phyloP scores from a whole-genome alignment of 371 early-diverging fungal genomes.

The Mortierella sp. region DNA sequence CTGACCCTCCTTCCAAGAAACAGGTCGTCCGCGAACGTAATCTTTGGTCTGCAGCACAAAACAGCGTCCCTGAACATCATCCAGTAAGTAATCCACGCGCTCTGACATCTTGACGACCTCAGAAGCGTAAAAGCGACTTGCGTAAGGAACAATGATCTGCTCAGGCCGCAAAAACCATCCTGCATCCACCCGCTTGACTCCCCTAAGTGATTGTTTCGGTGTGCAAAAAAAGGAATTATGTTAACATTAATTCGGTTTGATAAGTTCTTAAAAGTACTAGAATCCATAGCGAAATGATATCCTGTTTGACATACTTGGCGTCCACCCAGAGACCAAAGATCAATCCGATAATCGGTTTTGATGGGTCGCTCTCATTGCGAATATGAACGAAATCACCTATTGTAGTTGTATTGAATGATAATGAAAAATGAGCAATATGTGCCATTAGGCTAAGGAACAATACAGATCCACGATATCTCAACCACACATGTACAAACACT shows the following conservation, averaged over 20 bases:
- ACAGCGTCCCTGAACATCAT: slow-evolving; percentile 37
- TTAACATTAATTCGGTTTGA: too few species aligned
- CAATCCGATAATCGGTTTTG: slow-evolving; percentile 47
- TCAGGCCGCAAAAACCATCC: slow-evolving; percentile 56
- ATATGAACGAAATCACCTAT: slow-evolving; percentile 54
- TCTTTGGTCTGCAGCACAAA: slow-evolving; percentile 46
- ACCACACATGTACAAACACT: too few species aligned
- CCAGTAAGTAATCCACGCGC: slow-evolving; percentile 37
- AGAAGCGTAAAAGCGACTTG: slow-evolving; percentile 49
- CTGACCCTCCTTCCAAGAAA: slow-evolving; percentile 47
- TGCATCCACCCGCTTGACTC: slow-evolving; percentile 39
- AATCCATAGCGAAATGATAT: neutral
- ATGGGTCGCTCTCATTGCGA: slow-evolving; percentile 40
- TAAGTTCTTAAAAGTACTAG: too few species aligned
- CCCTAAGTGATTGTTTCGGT: slow-evolving; percentile 13
- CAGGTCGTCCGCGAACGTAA: slow-evolving; percentile 49
- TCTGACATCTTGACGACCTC: slow-evolving; percentile 54
- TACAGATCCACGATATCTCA: neutral
- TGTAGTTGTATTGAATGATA: neutral
- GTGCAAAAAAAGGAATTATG: neutral
- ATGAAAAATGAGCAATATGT: neutral
- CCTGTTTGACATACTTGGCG: slow-evolving; percentile 33
- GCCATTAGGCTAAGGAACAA: neutral
- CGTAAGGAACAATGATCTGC: slow-evolving; percentile 51
- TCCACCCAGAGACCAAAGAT: slow-evolving; percentile 52